Evolutionary conservation across 129 eudicot species (phyloP).

Genomic region (Apium graveolens): DNA sequence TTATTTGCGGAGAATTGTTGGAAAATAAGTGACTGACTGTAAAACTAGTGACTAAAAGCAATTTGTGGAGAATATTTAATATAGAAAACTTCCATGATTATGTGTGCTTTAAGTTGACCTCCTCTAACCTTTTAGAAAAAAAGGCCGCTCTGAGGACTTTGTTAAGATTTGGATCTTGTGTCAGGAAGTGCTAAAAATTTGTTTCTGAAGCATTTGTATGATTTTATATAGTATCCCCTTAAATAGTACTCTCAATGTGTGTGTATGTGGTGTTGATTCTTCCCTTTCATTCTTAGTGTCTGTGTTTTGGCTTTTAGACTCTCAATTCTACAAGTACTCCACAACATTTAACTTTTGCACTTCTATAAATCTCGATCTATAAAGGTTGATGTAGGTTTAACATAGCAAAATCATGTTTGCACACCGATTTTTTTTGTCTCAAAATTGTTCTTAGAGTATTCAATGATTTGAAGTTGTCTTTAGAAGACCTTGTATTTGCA

Average conservation of each 20-base stretch:
- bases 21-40: not conserved
- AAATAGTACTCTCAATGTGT: not conserved
- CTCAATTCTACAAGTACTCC: not conserved
- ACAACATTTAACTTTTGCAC: not conserved
- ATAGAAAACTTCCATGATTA: not conserved
- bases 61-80: not conserved
- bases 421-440: not conserved
- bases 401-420: not conserved
- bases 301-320: not conserved
- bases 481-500: not conserved
- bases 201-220: not conserved
- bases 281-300: not conserved
- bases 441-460: not conserved
- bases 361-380: not conserved
- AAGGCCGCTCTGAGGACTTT: not conserved
- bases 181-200: not conserved
- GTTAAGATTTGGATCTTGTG: conserved; percentile 1
- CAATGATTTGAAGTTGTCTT: not conserved
- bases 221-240: not conserved
- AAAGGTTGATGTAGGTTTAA: not conserved
- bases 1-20: not conserved
- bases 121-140: not conserved
- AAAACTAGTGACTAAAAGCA: not conserved
- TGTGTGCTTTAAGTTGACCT: not conserved
- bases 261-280: not conserved